Evolutionary conservation across 139 green algal genomes (phyloP), one percentile per base, ranked within the genome.

Genomic region (Gonium pectorale): DNA sequence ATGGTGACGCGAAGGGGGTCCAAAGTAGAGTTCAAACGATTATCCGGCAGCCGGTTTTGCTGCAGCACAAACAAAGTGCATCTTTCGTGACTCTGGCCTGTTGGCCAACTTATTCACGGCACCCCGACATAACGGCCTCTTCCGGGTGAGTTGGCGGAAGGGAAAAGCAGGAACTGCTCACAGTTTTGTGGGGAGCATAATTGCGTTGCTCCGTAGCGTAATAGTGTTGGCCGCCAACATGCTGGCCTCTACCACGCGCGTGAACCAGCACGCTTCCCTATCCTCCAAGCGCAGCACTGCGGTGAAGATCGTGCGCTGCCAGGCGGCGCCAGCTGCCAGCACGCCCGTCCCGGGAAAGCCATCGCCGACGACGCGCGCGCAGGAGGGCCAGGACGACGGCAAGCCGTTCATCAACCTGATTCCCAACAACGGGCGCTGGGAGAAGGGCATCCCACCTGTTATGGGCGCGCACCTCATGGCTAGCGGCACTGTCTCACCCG

Each of bases 381-480:
- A 77, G 41, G 69, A 81, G 44, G 81, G 59, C 37, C 31, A 8
- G n/a, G 70, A 81, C 63, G 41, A 81, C 82, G 52, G 68, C 71
- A 64, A 79, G 64, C 71, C 82, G 13, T 56, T 89, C 67, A 85
- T 95, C 64, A 94, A 96, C 91, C 46, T 92, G 19, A 96, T 96
- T 44, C 87, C 90, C 0, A 89, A 93, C 35, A 93, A 80, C 66
- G 87, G 88, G 1, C 68, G 40, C 62, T 97, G 95, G 94, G 33
- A 82, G 1, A 89, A 92, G 33, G 96, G 96, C 27, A 92, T 98
- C 33, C 96, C 96, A 13, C 90, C 95, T 15, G 95, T 97, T 35
- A 98, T 98, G 95, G 96, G 96, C 33, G 95, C 93, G 35, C 96
- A 98, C 83, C 90, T 96, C 2, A 98, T 98, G 96, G 83, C 91